Evolutionary conservation across 2,329 filamentous ascomycete species (phyloP).

Genomic region (Phyllosticta ampelicida): DNA sequence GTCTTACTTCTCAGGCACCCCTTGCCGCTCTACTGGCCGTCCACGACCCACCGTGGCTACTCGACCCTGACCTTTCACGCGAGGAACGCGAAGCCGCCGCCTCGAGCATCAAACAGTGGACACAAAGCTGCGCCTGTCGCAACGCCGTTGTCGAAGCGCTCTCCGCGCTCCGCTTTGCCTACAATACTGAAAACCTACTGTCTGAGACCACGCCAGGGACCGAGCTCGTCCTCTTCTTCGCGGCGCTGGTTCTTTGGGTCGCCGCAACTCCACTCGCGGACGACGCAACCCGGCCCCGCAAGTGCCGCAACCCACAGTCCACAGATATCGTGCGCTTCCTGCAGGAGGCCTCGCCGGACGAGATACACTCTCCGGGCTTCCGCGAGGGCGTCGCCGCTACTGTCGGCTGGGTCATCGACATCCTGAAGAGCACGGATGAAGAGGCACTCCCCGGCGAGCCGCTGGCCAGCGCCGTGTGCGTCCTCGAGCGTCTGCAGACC

Average conservation of each 20-base stretch:
- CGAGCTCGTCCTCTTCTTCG: constrained; percentile 26
- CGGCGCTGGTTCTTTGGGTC: constrained; percentile 26
- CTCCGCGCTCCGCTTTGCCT: constrained; percentile 18
- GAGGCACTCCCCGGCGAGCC: neutral
- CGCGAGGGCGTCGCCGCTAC: neutral
- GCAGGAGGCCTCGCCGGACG: neutral
- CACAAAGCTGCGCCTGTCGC: constrained; percentile 19
- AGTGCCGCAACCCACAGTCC: neutral
- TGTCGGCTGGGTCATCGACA: neutral
- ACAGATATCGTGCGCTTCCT: neutral
- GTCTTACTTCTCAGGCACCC: constrained; percentile 14
- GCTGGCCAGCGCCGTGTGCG: neutral
- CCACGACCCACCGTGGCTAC: constrained; percentile 35
- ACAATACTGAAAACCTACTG: constrained; percentile 19
- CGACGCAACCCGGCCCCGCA: neutral
- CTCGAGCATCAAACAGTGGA: constrained; percentile 26
- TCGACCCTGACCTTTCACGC: constrained; percentile 30
- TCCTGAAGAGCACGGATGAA: neutral
- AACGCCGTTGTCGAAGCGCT: constrained; percentile 19
- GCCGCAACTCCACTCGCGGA: neutral
- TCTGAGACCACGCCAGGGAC: constrained; percentile 19
- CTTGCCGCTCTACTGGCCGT: constrained; percentile 34
- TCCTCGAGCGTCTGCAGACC: neutral
- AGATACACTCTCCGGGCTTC: neutral
- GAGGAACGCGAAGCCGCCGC: constrained; percentile 21